Percentiles rank a stretch among this genome's conserved stretches.
These are phyloP conservation scores for Thalassiosira tumida DNA, from an alignment of 352 stramenopile species.

Conservation along the genomic window DNA sequence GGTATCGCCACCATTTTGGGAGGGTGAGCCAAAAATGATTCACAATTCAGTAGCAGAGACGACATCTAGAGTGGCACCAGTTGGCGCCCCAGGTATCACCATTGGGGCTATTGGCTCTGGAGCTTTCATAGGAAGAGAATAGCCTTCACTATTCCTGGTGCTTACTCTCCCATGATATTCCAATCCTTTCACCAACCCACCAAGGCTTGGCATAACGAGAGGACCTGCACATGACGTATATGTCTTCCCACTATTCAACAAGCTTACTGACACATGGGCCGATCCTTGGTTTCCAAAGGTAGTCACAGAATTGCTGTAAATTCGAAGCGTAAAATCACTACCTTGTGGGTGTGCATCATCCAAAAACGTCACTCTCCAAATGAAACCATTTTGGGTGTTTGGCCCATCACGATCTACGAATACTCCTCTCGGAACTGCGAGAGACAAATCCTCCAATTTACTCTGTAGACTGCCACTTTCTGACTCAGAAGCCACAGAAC, in stretches of 20 bases:
- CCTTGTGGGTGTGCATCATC: constrained; percentile 89
- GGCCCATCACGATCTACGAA: constrained; percentile 91
- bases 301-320: constrained; percentile 81
- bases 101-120: constrained; percentile 89
- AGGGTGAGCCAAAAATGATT: constrained; percentile 93
- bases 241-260: constrained; percentile 88
- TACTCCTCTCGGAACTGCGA: constrained; percentile 88
- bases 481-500: constrained; percentile 58
- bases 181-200: constrained; percentile 93
- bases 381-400: constrained; percentile 87
- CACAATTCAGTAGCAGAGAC: constrained; percentile 93
- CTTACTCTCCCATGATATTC: constrained; percentile 95
- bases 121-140: constrained; percentile 90
- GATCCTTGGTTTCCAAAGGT: constrained; percentile 85
- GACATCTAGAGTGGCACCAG: constrained; percentile 92
- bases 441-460: constrained; percentile 86
- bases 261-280: constrained; percentile 89
- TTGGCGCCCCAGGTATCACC: constrained; percentile 92
- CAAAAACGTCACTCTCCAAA: constrained; percentile 94
- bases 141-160: constrained; percentile 94
- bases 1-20: constrained; percentile 93
- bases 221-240: constrained; percentile 92
- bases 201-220: constrained; percentile 90
- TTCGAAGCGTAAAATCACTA: constrained; percentile 91
- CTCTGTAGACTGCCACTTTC: constrained; percentile 86